A percentile compares a stretch with the other conserved stretches of the same genome.
phyloP scores from a whole-genome alignment of 2,329 filamentous ascomycete genomes.

The Xylariaceae sp. region DNA sequence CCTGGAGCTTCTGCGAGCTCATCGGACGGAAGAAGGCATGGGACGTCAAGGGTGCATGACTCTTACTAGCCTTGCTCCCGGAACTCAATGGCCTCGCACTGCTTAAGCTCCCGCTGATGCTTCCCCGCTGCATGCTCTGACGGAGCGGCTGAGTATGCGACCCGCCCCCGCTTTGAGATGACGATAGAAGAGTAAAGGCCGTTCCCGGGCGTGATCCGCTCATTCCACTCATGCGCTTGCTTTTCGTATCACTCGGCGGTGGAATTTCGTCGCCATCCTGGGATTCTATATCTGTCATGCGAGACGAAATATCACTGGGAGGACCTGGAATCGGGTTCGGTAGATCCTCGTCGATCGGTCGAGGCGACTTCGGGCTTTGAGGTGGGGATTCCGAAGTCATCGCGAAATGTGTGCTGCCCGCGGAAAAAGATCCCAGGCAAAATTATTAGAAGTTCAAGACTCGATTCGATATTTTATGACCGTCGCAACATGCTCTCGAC shows the following conservation, averaged over 20 bases:
- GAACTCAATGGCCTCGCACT: slow-evolving; percentile 58
- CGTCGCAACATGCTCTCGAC: slow-evolving; percentile 11
- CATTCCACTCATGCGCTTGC: slow-evolving; percentile 38
- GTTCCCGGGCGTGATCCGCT: slow-evolving; percentile 53
- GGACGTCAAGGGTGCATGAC: slow-evolving; percentile 84
- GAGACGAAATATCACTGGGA: slow-evolving; percentile 64
- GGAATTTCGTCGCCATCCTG: slow-evolving; percentile 45
- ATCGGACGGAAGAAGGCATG: slow-evolving; percentile 94
- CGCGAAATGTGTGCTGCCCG: slow-evolving; percentile 7
- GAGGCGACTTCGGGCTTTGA: slow-evolving; percentile 34
- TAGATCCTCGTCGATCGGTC: slow-evolving; percentile 36
- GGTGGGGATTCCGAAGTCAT: slow-evolving; percentile 38
- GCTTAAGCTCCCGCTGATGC: slow-evolving; percentile 37
- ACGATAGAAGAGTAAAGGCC: slow-evolving; percentile 48
- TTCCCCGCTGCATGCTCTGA: slow-evolving; percentile 41
- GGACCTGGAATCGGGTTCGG: slow-evolving; percentile 42
- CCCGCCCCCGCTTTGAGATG: slow-evolving; percentile 43
- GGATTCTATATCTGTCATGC: slow-evolving; percentile 61
- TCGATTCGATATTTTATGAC: neutral
- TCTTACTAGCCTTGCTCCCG: slow-evolving; percentile 71
- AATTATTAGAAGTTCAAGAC: neutral
- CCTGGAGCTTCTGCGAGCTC: slow-evolving; percentile 92
- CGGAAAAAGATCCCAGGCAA: neutral
- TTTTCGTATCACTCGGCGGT: slow-evolving; percentile 28
- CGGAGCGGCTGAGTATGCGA: slow-evolving; percentile 53